Conservation (phyloP, 1,284 basidiomycete species). For the Apiotrichum montevideense region DNA sequence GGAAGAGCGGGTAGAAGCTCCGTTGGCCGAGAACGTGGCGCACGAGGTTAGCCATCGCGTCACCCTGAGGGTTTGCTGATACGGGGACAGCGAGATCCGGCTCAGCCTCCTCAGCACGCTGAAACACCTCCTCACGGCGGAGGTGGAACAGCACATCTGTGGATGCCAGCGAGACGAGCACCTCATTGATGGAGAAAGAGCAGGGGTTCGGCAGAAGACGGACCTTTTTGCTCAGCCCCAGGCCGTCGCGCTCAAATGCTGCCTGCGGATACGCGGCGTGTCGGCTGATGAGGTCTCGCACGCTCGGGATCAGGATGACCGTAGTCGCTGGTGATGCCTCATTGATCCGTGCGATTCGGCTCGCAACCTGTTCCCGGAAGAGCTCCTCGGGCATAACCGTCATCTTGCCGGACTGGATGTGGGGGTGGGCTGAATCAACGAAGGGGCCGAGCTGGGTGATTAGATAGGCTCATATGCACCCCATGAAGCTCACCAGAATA, state of each 20-base stretch:
- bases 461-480: not conserved
- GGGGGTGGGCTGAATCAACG: slow-evolving; percentile 67
- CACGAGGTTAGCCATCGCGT: slow-evolving; percentile 70
- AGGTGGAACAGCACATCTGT: slow-evolving; percentile 86
- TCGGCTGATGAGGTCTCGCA: slow-evolving; percentile 69
- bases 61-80: slow-evolving; percentile 52
- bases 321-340: slow-evolving; percentile 61
- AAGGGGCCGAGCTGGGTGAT: slow-evolving; percentile 75
- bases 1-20: slow-evolving; percentile 94
- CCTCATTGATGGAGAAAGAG: slow-evolving; percentile 74
- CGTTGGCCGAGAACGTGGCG: slow-evolving; percentile 79
- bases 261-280: slow-evolving; percentile 86
- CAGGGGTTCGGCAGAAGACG: slow-evolving; percentile 80
- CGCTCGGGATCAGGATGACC: slow-evolving; percentile 71
- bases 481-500: slow-evolving; percentile 59
- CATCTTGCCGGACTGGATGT: slow-evolving; percentile 64
- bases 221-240: slow-evolving; percentile 56
- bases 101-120: slow-evolving; percentile 62
- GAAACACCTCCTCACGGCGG: slow-evolving; percentile 73
- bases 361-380: slow-evolving; percentile 63
- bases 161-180: slow-evolving; percentile 70
- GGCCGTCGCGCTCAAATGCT: slow-evolving; percentile 53
- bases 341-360: slow-evolving; percentile 58
- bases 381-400: slow-evolving; percentile 61
- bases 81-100: slow-evolving; percentile 44